Evolutionary conservation across 2,329 filamentous ascomycete genomes (phyloP), one percentile per base, ranked within the genome.

Genomic region (Pyrenophora graminea): DNA sequence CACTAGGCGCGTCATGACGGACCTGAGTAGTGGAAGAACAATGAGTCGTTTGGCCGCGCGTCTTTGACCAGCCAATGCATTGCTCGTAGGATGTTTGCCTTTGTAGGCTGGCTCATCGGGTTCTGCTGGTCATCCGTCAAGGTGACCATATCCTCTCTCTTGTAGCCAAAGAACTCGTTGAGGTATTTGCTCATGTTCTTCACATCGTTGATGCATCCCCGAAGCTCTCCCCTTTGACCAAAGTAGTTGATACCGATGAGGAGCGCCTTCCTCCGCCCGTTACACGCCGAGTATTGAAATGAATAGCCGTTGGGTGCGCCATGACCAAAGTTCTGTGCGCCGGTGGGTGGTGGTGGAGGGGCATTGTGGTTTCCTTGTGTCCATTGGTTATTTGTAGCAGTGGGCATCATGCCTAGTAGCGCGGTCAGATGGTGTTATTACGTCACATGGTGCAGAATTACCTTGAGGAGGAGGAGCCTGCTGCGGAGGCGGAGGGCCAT

Each of bases 1-100:
- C 2, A 19, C 7, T 10, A 13, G 2, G 15, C 2, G 13, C 17
- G 6, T 21, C 70, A 19, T n/a, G 31, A 32, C 83, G 62, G 76
- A 91, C 89, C 91, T 33, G 92, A 96, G 73, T 96, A 97, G 76
- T 97, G 93, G 79, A 97, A 97, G 77, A 97, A 97, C 6, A 97
- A 82, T 4, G 93, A 96, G 71, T 97, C 93, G 70, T 97, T 96
- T 0, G 91, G 89, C 51, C 84, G 84, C 4, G 93, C 92, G 69
- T 96, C 92, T 76, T 96, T 96, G 51, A 97, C 91, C 17, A 97
- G 79, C 93, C 93, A 97, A 72, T 97, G 92, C 93, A 97, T 97
- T 25, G 93, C 93, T 45, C 93, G 85, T 32, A 97, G 75, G 48
- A 97, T 96, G 70, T 97, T 97, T 62, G 90, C 89, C 74, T 97